Evolutionary conservation across 73 alveolate species (phyloP), one percentile per base, ranked within the genome.

Genomic region (Paramecium sexaurelia): DNA sequence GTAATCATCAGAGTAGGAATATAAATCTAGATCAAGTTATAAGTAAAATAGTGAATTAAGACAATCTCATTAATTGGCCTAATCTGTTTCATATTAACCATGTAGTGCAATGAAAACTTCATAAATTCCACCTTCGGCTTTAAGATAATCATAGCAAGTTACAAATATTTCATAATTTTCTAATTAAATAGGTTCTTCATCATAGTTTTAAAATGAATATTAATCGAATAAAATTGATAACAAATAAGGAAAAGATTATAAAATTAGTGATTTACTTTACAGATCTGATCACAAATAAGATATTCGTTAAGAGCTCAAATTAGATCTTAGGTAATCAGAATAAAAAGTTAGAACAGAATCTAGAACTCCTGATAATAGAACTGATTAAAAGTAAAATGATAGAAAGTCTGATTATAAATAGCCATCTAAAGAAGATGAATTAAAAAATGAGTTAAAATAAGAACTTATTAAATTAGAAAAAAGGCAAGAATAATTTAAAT

Each of bases 341-440:
- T 26, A 26, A 27, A 61, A 61, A 26, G 2, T 32, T 3, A 61
- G 26, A 61, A 32, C 47, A 61, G 83, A 61, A 29, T 32, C 83
- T 10, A 61, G 83, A 61, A 61, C 83, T 61, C 83, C 83, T 61
- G 83, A 61, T 61, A 32, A 29, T 24, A 61, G n/a, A n/a, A n/a
- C n/a, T n/a, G n/a, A n/a, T n/a, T n/a, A n/a, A n/a, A n/a, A n/a
- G n/a, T n/a, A n/a, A n/a, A n/a, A n/a, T n/a, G n/a, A n/a, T n/a
- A n/a, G 26, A 29, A 61, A 61, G 26, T 61, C 83, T 61, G 83
- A 61, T 26, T 8, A 26, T 24, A 61, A 15, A 11, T 11, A 2
- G 26, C 47, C 39, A 26, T 3, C 1, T 6, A 61, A 61, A 32
- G 83, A 61, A 24, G 83, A 61, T 61, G 83, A 61, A 11, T 10